These are phyloP conservation scores for Scutellaria baicalensis DNA, from an alignment of 257 asterid species.

Conservation along the genomic window DNA sequence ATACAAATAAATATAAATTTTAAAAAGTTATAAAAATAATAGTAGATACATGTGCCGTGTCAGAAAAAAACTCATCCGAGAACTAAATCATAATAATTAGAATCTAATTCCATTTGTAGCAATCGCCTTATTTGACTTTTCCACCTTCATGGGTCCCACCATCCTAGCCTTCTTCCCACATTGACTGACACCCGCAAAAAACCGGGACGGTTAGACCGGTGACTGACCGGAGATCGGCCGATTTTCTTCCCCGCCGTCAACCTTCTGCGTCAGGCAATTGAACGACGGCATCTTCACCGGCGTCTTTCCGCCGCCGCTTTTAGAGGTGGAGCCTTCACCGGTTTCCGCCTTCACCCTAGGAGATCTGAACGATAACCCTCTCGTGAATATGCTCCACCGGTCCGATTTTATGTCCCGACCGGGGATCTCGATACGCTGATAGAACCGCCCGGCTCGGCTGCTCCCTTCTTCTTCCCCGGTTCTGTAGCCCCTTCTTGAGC, in stretches of 20 bases:
- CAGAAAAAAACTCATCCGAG: neutral
- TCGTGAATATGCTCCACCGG: slow-evolving; percentile 53
- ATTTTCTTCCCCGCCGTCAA: slow-evolving; percentile 33
- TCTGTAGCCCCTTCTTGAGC: slow-evolving; percentile 44
- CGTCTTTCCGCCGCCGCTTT: slow-evolving; percentile 9
- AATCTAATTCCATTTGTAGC: neutral
- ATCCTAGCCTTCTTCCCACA: neutral
- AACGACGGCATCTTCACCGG: slow-evolving; percentile 52
- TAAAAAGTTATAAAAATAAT: neutral
- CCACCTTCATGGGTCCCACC: slow-evolving; percentile 1
- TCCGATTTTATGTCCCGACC: slow-evolving; percentile 48
- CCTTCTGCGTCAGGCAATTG: slow-evolving; percentile 52
- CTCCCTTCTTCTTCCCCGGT: slow-evolving; percentile 53
- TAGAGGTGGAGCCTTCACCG: slow-evolving; percentile 38
- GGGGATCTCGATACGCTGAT: slow-evolving; percentile 30
- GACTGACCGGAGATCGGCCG: slow-evolving; percentile 30
- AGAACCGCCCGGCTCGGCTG: slow-evolving; percentile 34
- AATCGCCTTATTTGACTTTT: slow-evolving; percentile 6
- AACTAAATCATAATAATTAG: neutral
- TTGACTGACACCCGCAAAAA: neutral
- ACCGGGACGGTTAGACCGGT: slow-evolving; percentile 28
- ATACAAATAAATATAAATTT: neutral
- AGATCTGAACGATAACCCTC: slow-evolving; percentile 50
- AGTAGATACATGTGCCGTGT: slow-evolving; percentile 1
- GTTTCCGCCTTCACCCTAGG: slow-evolving; percentile 40